Conservation (phyloP, 805 yeast genomes). For the Pichia eremophila region DNA sequence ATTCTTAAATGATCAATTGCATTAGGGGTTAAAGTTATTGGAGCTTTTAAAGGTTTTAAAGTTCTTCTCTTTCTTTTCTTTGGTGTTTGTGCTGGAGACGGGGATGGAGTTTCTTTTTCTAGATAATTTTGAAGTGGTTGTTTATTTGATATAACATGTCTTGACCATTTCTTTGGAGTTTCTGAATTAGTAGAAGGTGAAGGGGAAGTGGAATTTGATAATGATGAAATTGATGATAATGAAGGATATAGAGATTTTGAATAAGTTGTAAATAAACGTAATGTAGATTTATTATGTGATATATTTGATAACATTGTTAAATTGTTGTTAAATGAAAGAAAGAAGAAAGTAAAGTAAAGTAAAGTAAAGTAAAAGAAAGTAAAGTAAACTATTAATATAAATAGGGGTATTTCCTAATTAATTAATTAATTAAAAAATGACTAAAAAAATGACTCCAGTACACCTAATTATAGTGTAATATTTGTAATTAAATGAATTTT, state of each 20-base stretch:
- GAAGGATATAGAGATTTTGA: background rate
- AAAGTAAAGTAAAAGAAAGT: too few relatives aligned
- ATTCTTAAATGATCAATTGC: conserved; percentile 67
- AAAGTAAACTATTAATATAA: too few relatives aligned
- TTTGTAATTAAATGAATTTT: background rate
- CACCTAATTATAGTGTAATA: background rate
- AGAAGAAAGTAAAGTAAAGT: too few relatives aligned
- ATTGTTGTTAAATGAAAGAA: too few relatives aligned
- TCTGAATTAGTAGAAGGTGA: background rate
- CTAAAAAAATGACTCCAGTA: too few relatives aligned
- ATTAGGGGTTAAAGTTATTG: conserved; percentile 66
- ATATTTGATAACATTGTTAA: too few relatives aligned
- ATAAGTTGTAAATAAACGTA: too few relatives aligned
- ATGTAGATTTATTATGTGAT: too few relatives aligned
- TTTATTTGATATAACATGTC: conserved; percentile 20
- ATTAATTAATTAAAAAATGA: too few relatives aligned
- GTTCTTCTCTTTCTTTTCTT: conserved; percentile 41
- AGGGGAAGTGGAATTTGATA: background rate
- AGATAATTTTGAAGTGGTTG: background rate
- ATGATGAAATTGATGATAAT: background rate
- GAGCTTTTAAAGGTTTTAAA: conserved; percentile 81
- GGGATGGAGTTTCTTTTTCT: background rate
- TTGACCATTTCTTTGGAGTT: conserved; percentile 21
- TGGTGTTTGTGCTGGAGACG: background rate
- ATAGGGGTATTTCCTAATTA: too few relatives aligned